Conservation (phyloP, 495 filamentous ascomycete genomes). For the Apiosordaria backusii region DNA sequence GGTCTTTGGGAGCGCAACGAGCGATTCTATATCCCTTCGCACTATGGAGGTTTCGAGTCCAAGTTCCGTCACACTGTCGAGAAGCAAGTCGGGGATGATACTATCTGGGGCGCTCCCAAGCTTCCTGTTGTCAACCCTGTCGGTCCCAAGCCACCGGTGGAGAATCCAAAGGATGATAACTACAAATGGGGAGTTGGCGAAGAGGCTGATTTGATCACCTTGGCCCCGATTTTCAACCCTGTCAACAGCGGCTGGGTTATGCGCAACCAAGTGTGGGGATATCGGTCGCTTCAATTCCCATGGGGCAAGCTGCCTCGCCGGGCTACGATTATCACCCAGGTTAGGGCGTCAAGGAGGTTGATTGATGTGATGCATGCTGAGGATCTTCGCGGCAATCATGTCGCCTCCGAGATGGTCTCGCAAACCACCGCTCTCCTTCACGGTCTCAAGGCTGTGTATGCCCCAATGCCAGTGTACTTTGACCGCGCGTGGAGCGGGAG, state of each 20-base stretch:
- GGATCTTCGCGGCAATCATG: constrained; percentile 55
- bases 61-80: constrained; percentile 53
- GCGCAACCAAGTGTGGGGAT: constrained; percentile 59
- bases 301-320: constrained; percentile 57
- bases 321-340: constrained; percentile 63
- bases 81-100: constrained; percentile 39
- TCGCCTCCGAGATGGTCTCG: constrained; percentile 69
- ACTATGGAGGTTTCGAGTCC: constrained; percentile 57
- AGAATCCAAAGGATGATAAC: constrained; percentile 52
- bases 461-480: constrained; percentile 67
- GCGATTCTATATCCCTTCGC: constrained; percentile 63
- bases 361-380: constrained; percentile 63
- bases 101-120: constrained; percentile 61
- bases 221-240: constrained; percentile 67
- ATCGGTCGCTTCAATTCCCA: constrained; percentile 46
- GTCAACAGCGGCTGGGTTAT: constrained; percentile 61
- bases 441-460: constrained; percentile 67
- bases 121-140: constrained; percentile 52
- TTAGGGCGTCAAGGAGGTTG: constrained; percentile 59
- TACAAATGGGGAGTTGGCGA: constrained; percentile 73
- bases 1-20: constrained; percentile 72
- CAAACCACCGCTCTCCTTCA: constrained; percentile 63
- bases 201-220: constrained; percentile 70
- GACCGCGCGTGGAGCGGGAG: constrained; percentile 56
- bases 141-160: constrained; percentile 57